A percentile compares a stretch with the other conserved stretches of the same genome.
Conservation (phyloP, 208 protist species). For the Acanthamoeba lugdunensis region DNA sequence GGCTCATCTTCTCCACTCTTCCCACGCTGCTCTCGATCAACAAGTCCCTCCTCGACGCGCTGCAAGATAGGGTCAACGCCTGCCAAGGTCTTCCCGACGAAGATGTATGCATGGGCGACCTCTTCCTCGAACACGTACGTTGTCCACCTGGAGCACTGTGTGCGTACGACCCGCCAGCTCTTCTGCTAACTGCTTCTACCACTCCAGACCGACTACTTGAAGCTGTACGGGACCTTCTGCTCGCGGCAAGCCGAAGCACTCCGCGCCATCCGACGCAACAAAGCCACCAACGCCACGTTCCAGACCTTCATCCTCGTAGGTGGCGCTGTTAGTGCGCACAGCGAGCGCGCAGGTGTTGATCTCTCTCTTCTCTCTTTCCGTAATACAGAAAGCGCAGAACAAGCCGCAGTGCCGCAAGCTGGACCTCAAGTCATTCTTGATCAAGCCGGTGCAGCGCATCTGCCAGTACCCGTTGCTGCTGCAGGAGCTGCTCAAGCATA, state of each 20-base stretch:
- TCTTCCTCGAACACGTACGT: conserved; percentile 33
- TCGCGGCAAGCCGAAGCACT: conserved; percentile 32
- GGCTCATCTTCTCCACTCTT: conserved; percentile 20
- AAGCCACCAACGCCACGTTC: conserved; percentile 26
- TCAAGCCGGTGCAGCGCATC: conserved; percentile 43
- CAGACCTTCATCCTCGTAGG: conserved; percentile 33
- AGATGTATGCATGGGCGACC: conserved; percentile 14
- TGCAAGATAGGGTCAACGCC: not conserved
- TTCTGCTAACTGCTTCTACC: not conserved
- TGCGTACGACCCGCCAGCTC: too few relatives aligned
- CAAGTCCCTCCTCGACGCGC: conserved; percentile 27
- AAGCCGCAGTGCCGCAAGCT: conserved; percentile 37
- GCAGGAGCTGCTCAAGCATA: conserved; percentile 51
- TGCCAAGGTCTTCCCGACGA: conserved; percentile 22
- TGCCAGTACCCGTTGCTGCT: conserved; percentile 59
- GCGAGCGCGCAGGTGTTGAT: not conserved
- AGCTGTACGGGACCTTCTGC: conserved; percentile 45
- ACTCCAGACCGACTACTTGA: conserved; percentile 25
- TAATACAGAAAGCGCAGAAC: conserved; percentile 3
- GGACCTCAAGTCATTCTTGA: conserved; percentile 51
- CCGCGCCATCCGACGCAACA: conserved; percentile 34
- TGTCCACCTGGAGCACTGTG: not conserved
- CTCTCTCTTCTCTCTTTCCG: not conserved
- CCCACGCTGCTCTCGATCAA: conserved; percentile 2
- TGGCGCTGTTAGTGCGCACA: not conserved